Percentiles rank a stretch among this genome's conserved stretches.
phyloP scores from a whole-genome alignment of 2,329 filamentous ascomycete species.

The Microdochium paspali region DNA sequence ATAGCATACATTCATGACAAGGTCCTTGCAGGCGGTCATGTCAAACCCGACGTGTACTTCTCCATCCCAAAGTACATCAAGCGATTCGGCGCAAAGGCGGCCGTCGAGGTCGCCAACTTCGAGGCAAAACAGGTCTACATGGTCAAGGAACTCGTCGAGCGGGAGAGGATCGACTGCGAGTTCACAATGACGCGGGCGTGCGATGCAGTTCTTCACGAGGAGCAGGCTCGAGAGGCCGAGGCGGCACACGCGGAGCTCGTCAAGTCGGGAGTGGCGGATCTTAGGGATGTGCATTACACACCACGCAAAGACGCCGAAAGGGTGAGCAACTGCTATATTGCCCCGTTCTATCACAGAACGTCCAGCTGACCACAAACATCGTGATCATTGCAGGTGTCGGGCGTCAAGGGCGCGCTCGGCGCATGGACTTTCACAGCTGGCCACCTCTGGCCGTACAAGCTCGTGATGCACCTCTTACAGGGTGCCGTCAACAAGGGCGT shows the following conservation, averaged over 20 bases:
- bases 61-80: slow-evolving; percentile 11
- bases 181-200: slow-evolving; percentile 21
- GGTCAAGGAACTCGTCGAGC: slow-evolving; percentile 22
- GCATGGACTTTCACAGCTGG: slow-evolving; percentile 19
- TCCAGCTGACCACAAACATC: not conserved
- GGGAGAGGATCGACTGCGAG: slow-evolving; percentile 27
- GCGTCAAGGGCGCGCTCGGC: slow-evolving; percentile 21
- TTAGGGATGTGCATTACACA: slow-evolving; percentile 9
- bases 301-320: slow-evolving; percentile 10
- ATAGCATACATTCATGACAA: not conserved
- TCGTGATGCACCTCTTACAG: slow-evolving; percentile 15
- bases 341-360: not conserved
- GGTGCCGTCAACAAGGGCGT: slow-evolving; percentile 7
- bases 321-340: not conserved
- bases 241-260: not conserved
- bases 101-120: slow-evolving; percentile 20
- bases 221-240: slow-evolving; percentile 13
- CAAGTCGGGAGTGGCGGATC: not conserved
- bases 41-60: slow-evolving; percentile 13
- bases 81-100: slow-evolving; percentile 8
- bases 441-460: slow-evolving; percentile 17
- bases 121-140: slow-evolving; percentile 24
- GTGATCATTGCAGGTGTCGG: slow-evolving; percentile 10
- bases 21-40: slow-evolving; percentile 11
- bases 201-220: slow-evolving; percentile 22